phyloP scores from a whole-genome alignment of 345 rosid species.

The Dipteronia sinensis region DNA sequence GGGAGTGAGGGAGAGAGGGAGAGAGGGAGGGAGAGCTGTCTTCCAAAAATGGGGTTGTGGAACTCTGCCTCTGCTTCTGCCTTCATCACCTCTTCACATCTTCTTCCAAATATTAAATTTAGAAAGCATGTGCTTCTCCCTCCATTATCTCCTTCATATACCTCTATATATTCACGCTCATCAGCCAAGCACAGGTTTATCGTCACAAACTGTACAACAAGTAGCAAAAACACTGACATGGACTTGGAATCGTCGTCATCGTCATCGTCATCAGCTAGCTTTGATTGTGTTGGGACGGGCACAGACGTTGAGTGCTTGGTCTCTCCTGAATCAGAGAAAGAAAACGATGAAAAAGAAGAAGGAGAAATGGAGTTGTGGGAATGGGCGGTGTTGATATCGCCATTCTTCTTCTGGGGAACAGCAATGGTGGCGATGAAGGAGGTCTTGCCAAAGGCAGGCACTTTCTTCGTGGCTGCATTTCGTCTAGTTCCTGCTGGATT shows the following conservation, averaged over 20 bases:
- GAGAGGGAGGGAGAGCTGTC: no score
- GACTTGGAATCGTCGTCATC: slow-evolving; percentile 7
- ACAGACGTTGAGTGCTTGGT: slow-evolving; percentile 51
- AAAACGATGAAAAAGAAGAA: neutral
- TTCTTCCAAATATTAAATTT: neutral
- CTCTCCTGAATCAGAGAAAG: slow-evolving; percentile 1
- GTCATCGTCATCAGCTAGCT: slow-evolving; percentile 1
- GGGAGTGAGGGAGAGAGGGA: no score
- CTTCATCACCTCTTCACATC: neutral
- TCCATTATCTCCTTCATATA: neutral
- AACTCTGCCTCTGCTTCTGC: slow-evolving; percentile 4
- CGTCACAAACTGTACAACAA: slow-evolving; percentile 19
- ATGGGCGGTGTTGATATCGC: slow-evolving; percentile 75
- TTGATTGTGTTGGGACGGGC: slow-evolving; percentile 61
- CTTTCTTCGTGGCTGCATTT: slow-evolving; percentile 85
- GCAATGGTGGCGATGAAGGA: slow-evolving; percentile 99
- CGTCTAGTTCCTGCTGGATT: slow-evolving; percentile 89
- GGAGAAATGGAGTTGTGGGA: slow-evolving; percentile 32
- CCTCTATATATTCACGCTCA: neutral
- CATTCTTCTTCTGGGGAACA: slow-evolving; percentile 98
- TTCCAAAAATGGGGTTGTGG: slow-evolving; percentile 10
- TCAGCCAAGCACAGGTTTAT: neutral
- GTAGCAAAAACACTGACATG: slow-evolving; percentile 19
- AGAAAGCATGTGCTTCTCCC: neutral
- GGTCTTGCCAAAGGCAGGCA: slow-evolving; percentile 80